Evolutionary conservation across 805 yeast genomes (phyloP).

Genomic region (Myxozyma neotropica): DNA sequence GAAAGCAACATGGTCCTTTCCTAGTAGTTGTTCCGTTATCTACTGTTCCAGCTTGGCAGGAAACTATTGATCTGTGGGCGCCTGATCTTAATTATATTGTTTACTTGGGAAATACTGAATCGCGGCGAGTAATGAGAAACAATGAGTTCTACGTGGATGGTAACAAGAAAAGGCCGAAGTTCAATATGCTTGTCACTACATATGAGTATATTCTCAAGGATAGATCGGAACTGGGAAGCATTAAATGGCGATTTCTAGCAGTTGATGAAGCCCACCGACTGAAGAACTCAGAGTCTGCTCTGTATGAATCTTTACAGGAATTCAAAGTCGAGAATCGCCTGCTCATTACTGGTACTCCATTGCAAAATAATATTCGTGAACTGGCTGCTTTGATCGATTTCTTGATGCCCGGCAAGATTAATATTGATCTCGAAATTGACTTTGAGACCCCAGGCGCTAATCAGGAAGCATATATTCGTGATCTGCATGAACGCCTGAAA

Average conservation of each 20-base stretch:
- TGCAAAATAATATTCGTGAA: constrained; percentile 94
- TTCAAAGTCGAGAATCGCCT: constrained; percentile 83
- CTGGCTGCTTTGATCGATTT: constrained; percentile 93
- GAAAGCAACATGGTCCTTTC: constrained; percentile 98
- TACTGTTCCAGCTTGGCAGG: constrained; percentile 99
- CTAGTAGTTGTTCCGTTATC: constrained; percentile 93
- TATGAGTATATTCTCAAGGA: constrained; percentile 96
- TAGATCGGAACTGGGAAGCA: constrained; percentile 70
- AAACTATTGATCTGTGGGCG: constrained; percentile 96
- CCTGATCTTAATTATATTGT: constrained; percentile 93
- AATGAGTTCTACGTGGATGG: constrained; percentile 74
- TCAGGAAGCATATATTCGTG: constrained; percentile 87
- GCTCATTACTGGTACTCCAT: constrained; percentile 95
- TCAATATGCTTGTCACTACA: constrained; percentile 89
- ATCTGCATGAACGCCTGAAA: constrained; percentile 78
- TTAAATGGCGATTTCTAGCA: constrained; percentile 95
- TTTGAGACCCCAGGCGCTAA: constrained; percentile 84
- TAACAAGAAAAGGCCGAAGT: constrained; percentile 70
- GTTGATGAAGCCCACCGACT: constrained; percentile 98
- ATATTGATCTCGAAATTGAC: constrained; percentile 92
- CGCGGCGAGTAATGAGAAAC: constrained; percentile 80
- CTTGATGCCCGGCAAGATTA: constrained; percentile 91
- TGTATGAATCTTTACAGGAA: constrained; percentile 82
- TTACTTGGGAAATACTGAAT: constrained; percentile 87
- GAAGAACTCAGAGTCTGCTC: constrained; percentile 89